Conservation (phyloP, 345 rosid species). For the Cochlearia excelsa region DNA sequence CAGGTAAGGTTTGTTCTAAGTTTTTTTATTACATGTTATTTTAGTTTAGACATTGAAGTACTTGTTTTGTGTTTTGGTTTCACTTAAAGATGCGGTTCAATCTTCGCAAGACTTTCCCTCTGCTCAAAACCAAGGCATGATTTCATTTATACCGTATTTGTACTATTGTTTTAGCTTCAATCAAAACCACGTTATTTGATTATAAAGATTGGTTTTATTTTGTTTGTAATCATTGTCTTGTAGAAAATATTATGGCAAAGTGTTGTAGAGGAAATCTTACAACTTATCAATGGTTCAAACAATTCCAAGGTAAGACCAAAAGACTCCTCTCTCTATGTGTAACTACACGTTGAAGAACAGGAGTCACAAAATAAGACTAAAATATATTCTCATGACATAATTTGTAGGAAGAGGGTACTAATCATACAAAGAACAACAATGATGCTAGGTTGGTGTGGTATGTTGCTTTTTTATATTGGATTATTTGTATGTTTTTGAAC, state of each 20-base stretch:
- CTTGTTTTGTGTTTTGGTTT: background rate
- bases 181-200: no score
- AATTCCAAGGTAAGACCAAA: conserved; percentile 57
- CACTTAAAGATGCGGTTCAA: conserved; percentile 65
- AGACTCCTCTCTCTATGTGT: background rate
- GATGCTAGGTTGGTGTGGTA: no score
- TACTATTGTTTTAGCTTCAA: no score
- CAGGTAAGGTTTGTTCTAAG: conserved; percentile 44
- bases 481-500: no score
- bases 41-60: background rate
- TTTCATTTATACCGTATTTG: background rate
- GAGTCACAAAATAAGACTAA: no score
- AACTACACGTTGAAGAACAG: background rate
- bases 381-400: no score
- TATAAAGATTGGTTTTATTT: no score
- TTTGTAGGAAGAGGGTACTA: conserved; percentile 57
- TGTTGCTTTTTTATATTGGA: no score
- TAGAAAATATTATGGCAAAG: conserved; percentile 87
- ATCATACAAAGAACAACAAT: conserved; percentile 18
- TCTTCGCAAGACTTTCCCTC: conserved; percentile 78
- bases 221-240: conserved; percentile 1
- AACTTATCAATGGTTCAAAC: conserved; percentile 83
- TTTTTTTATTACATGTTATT: background rate
- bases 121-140: conserved; percentile 79
- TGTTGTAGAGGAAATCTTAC: conserved; percentile 72